Evolutionary conservation across 768 basidiomycete species (phyloP).

Genomic region (Russula griseocarnosa): DNA sequence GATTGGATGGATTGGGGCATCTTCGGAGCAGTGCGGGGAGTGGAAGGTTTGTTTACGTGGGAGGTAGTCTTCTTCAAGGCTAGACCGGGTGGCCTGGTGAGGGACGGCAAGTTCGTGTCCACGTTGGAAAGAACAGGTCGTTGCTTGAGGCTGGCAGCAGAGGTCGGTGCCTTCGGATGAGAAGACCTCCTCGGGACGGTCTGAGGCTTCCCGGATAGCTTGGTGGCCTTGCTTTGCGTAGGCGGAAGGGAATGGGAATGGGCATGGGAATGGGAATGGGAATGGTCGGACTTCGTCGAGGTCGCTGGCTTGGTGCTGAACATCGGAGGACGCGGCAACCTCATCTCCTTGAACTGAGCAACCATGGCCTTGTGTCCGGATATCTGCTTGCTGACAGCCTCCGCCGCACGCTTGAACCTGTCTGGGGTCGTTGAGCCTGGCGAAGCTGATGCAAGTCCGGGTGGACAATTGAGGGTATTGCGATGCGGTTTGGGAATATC

Average conservation of each 20-base stretch:
- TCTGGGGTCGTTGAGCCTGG: neutral
- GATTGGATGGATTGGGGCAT: neutral
- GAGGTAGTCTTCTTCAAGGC: neutral
- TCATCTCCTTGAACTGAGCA: conserved; percentile 18
- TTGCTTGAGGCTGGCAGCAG: conserved; percentile 1
- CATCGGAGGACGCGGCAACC: conserved; percentile 10
- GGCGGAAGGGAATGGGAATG: neutral
- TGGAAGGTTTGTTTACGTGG: neutral
- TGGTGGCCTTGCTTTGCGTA: conserved; percentile 9
- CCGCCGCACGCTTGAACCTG: conserved; percentile 15
- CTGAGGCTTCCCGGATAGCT: neutral
- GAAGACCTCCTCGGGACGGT: neutral
- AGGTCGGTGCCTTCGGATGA: neutral
- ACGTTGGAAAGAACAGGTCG: neutral
- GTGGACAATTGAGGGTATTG: neutral
- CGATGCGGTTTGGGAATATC: conserved; percentile 6
- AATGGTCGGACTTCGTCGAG: neutral
- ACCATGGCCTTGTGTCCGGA: conserved; percentile 20
- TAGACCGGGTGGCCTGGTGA: conserved; percentile 8
- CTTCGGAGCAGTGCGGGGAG: neutral
- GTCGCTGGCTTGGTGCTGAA: conserved; percentile 5
- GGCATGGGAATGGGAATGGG: too few relatives aligned
- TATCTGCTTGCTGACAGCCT: conserved; percentile 20
- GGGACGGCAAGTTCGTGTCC: neutral
- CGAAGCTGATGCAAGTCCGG: neutral